A percentile compares a stretch with the other conserved stretches of the same genome.
Evolutionary conservation across 2,329 filamentous ascomycete species (phyloP).

Genomic region (Diaporthe helianthi): DNA sequence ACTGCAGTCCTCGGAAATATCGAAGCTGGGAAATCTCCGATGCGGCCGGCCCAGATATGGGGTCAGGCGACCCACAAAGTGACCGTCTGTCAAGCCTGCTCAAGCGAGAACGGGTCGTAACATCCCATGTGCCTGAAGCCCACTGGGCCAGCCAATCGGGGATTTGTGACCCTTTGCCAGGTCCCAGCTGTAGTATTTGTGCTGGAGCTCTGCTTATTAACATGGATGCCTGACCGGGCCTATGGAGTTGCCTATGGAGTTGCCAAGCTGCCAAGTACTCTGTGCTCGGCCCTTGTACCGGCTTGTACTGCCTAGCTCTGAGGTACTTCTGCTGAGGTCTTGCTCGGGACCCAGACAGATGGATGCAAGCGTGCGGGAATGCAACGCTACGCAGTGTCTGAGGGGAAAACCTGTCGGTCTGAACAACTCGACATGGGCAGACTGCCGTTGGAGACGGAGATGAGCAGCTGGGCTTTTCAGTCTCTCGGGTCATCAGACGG

Average conservation of each 20-base stretch:
- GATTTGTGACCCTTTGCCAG: constrained; percentile 19
- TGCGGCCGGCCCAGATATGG: constrained; percentile 19
- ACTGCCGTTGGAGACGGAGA: constrained; percentile 25
- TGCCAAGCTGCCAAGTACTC: constrained; percentile 19
- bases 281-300: neutral
- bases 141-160: constrained; percentile 30
- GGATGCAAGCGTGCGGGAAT: neutral
- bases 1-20: constrained; percentile 24
- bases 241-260: too few species aligned
- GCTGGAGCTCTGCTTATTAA: constrained; percentile 8
- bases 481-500: constrained; percentile 3
- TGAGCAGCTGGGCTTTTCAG: neutral
- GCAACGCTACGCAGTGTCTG: constrained; percentile 15
- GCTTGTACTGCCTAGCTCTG: constrained; percentile 22
- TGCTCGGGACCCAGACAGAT: neutral
- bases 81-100: constrained; percentile 22
- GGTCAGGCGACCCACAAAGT: constrained; percentile 15
- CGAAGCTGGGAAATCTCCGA: constrained; percentile 30
- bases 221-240: constrained; percentile 3
- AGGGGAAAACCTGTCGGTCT: constrained; percentile 20
- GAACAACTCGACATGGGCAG: constrained; percentile 21
- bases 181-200: neutral
- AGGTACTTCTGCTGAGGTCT: constrained; percentile 29
- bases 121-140: constrained; percentile 15
- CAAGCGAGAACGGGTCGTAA: constrained; percentile 29